Evolutionary conservation across 2,329 filamentous ascomycete species (phyloP), one percentile per base, ranked within the genome.

Genomic region (Stemphylium vesicarium): DNA sequence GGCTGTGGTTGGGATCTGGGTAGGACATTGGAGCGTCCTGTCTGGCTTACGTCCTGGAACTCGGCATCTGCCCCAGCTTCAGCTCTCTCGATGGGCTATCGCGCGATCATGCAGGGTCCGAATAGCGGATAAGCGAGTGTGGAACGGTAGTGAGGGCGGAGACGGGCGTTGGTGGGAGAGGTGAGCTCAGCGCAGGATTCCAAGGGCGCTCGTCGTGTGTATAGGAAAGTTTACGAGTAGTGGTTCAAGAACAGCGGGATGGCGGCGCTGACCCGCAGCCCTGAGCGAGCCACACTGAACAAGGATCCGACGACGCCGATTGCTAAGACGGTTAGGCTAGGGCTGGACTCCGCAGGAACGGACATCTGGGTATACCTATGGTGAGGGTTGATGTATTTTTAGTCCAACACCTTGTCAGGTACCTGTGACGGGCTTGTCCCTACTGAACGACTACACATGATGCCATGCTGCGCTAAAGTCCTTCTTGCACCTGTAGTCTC

Each of bases 21-120:
- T 80, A 79, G 76, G 81, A 78, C 80, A 81, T 83, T 66, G 68
- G 63, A 64, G 69, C 64, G 69, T 57, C 52, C 62, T 66, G 70
- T 50, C 62, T 66, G 64, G 51, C 44, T 54, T 55, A 57, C 53
- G 57, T 59, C 60, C 45, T 57, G 64, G 63, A 66, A 59, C 32
- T 60, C 60, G 63, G 66, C 71, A 71, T 72, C 64, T 60, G 67
- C 65, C 41, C 65, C 64, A 53, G 52, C 51, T 66, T 68, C 63
- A 70, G 70, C 63, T 68, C 55, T 39, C 43, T 31, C 45, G 64
- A 33, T 47, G 53, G 48, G 63, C 59, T 61, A 62, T 63, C 45
- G 60, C 59, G 60, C 56, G 57, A 49, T 51, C 62, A 66, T 66
- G 44, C 32, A 60, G 57, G 44, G 45, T 24, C 35, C 44, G 26